Evolutionary conservation across 345 rosid genomes (phyloP), one percentile per base, ranked within the genome.

Genomic region (Salix caprea): DNA sequence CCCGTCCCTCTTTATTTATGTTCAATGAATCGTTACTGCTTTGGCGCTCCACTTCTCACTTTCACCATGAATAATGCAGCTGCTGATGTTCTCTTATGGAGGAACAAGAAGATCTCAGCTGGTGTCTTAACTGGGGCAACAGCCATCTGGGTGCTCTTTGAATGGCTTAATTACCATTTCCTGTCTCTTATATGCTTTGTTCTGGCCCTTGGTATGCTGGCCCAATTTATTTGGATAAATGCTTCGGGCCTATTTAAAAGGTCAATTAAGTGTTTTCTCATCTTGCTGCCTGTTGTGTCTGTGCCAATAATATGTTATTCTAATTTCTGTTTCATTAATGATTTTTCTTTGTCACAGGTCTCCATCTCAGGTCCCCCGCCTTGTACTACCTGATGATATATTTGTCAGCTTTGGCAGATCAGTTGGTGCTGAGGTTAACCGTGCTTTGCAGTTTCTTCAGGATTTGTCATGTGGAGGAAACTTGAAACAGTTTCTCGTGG

Each of bases 31-130:
- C 64, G 1, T 40, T 44, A 24, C 42, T 40, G 18, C 18, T n/a
- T 39, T 23, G 52, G n/a, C 11, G 18, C 46, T 23, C 64, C 11
- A 10, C 42, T 42, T 69, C 34, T 12, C 52, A 40, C 46, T 69
- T 23, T 42, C 52, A 13, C 40, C 46, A 12, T 23, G 76, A 70
- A 71, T 83, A 75, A 26, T 67, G 76, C 81, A 96, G 98, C 99
- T 90, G 99, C 99, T 85, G 98, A 94, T 91, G 97, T 94, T 46
- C 85, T 94, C 79, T 76, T 94, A 64, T 94, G 98, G 98, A 94
- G 97, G 92, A 91, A 92, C 88, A 94, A 92, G 88, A 92, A 94
- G 90, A 91, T 92, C 69, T 94, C 98, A 30, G 97, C 91, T 13
- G 74, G 97, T 68, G 74, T 89, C 71, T 77, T 94, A 56, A 78